Base-by-base conservation (phyloP, 2,329 filamentous ascomycete species). In the Pezicula rhizophila region DNA sequence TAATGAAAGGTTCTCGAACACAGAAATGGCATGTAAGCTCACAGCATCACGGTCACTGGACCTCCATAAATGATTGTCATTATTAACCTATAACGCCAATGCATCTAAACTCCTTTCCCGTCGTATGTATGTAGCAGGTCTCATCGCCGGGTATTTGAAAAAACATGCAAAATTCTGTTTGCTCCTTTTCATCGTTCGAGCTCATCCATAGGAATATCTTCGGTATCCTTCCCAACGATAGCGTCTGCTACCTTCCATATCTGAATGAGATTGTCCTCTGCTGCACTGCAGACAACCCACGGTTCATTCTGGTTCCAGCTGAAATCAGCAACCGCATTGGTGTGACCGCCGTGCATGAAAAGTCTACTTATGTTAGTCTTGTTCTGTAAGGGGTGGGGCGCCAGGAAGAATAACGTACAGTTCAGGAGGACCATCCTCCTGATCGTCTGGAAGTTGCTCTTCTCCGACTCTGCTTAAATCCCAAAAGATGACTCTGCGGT, bases 261-360 rank as follows among this genome's bases (percentile, higher is more conserved):
- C 69, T 99, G 93, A 54, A 99, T 79, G 57, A 97, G 75, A 64
- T 99, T 99, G 71, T 99, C 93, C 66, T 99, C 95, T 1, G 92
- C 93, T 14, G 93, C 91, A 52, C 88, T 95, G 67, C 90, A 91
- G 57, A 99, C 87, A 48, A 96, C 81, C 95, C 95, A 99, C 4
- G 92, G 91, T 62, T 96, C 90, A 65, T 95, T 96, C 58, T 83
- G 82, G 69, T 99, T 99, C 92, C 92, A 99, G 70, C 87, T 92
- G 64, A 99, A 99, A 69, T 99, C 95, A 33, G 89, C 90, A 53
- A 99, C 82, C 57, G 95, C 87, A 70, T 96, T 96, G 10, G 93
- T 99, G 72, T 99, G 95, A 28, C 93, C 93, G 52, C 93, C 93
- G 63, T 99, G 93, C 91, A 99, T 97, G 71, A 99, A 99, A 1